These are phyloP conservation scores for Elsinoe batatas DNA, from an alignment of 2,329 filamentous ascomycete species.

Conservation along the genomic window DNA sequence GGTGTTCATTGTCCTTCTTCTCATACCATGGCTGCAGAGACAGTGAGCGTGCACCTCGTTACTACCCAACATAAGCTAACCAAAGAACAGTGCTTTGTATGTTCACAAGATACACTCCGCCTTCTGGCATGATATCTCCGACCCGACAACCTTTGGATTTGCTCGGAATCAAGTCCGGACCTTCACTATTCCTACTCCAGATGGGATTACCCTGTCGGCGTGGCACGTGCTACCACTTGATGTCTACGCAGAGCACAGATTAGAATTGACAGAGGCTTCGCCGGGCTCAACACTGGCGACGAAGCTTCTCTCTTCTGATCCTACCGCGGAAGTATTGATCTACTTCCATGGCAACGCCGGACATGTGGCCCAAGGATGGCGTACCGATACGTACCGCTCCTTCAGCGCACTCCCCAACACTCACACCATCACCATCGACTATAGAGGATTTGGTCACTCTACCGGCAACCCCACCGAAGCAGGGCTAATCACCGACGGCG, in stretches of 20 bases:
- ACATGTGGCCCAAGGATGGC: slow-evolving; percentile 67
- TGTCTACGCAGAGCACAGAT: slow-evolving; percentile 63
- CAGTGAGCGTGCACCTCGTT: too few species aligned
- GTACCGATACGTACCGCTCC: slow-evolving; percentile 67
- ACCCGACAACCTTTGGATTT: slow-evolving; percentile 78
- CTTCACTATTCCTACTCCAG: slow-evolving; percentile 64
- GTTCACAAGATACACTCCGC: slow-evolving; percentile 65
- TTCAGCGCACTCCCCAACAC: slow-evolving; percentile 62
- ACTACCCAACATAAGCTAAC: too few species aligned
- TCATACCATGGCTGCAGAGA: slow-evolving; percentile 64
- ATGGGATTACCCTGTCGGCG: slow-evolving; percentile 69
- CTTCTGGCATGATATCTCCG: slow-evolving; percentile 65
- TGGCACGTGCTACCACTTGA: slow-evolving; percentile 84
- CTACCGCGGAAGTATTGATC: slow-evolving; percentile 44
- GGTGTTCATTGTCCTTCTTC: slow-evolving; percentile 53
- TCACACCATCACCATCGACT: slow-evolving; percentile 82
- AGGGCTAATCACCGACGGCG: slow-evolving; percentile 71
- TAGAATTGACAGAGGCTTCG: slow-evolving; percentile 46
- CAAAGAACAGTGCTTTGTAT: slow-evolving; percentile 59
- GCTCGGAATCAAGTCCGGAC: slow-evolving; percentile 80
- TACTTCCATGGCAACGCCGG: slow-evolving; percentile 64
- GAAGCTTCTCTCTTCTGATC: slow-evolving; percentile 43
- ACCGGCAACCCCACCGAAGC: slow-evolving; percentile 70
- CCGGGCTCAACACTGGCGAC: slow-evolving; percentile 39
- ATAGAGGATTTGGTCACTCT: slow-evolving; percentile 76